phyloP scores from a whole-genome alignment of 2,329 filamentous ascomycete species.

The Fusarium sulawesiense region DNA sequence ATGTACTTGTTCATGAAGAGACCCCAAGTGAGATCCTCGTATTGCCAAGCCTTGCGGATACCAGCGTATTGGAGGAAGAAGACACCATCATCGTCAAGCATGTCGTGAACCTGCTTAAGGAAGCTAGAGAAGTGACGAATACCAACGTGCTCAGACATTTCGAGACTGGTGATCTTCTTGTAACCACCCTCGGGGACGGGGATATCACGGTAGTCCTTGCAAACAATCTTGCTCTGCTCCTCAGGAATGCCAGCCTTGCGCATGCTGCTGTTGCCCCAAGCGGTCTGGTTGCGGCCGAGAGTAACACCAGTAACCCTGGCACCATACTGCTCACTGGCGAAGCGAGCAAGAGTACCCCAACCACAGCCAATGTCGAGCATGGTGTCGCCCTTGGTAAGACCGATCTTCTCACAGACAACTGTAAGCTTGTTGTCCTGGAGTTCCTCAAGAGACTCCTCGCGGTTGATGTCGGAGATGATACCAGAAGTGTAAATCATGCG shows the following conservation, averaged over 20 bases:
- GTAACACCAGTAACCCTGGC: conserved; percentile 89
- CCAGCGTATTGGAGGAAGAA: conserved; percentile 98
- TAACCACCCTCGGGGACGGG: conserved; percentile 76
- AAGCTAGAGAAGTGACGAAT: conserved; percentile 87
- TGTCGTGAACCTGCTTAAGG: conserved; percentile 87
- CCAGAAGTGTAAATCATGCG: conserved; percentile 99
- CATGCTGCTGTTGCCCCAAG: conserved; percentile 93
- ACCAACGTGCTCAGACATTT: conserved; percentile 99
- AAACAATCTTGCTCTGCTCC: conserved; percentile 90
- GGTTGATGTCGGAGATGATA: conserved; percentile 86
- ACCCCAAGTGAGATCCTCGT: conserved; percentile 97
- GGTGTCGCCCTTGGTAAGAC: conserved; percentile 80
- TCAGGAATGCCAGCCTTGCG: conserved; percentile 84
- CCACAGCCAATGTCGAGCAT: conserved; percentile 97
- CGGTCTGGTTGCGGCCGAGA: conserved; percentile 94
- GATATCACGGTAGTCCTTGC: conserved; percentile 97
- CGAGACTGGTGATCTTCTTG: conserved; percentile 95
- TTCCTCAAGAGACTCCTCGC: conserved; percentile 91
- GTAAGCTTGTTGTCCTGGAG: conserved; percentile 98
- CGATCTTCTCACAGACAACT: conserved; percentile 96
- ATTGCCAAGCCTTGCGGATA: conserved; percentile 95
- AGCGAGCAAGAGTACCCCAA: conserved; percentile 96
- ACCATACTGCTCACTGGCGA: conserved; percentile 91
- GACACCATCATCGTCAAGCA: conserved; percentile 95
- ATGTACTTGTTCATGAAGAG: conserved; percentile 99